Base-by-base conservation (phyloP, 140 eudicot genomes). In the Erigeron philadelphicus region DNA sequence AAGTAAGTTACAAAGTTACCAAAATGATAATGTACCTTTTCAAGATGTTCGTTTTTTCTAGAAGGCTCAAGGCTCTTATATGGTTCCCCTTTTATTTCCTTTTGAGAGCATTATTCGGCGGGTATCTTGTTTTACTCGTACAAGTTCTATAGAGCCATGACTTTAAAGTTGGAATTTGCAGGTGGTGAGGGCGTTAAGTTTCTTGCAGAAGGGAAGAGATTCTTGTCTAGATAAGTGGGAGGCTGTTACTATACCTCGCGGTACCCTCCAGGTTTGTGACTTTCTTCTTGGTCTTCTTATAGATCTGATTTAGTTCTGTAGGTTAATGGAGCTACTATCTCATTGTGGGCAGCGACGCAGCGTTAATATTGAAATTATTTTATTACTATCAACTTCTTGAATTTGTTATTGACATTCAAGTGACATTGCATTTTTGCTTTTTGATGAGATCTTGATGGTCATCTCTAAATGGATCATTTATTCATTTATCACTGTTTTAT, bases 231-330 rank as follows among this genome's bases (percentile, higher is more conserved):
- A 85, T 72, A 83, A 79, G 68, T 94, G 99, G 99, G 87, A 78
- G 81, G 90, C 86, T 17, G 84, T 85, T 72, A 62, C 80, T 47
- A 89, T 94, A 76, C 95, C 99, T 76, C 99, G 99, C 67, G 99
- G 99, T 77, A 89, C 99, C 52, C 88, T 93, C 68, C 99, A 93
- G 98, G 98, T 93, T 83, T 79, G 98, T 88, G 80, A 41, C 73
- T 59, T 78, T 70, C 52, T 73, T 56, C 54, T 42, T 73, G 21
- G 15, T 3, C 45, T n/a, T 64, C 55, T 64, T 40, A 44, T 17
- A 42, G 16, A 8, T 52, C 17, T 43, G 55, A 53, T 50, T 61
- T 35, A 15, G 6, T 9, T 50, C 6, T 55, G 15, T 54, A 69
- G 10, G 17, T 7, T 68, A 9, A 35, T 38, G 12, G 10, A 52